phyloP scores from a whole-genome alignment of 345 rosid species.

The Moricandia arvensis region DNA sequence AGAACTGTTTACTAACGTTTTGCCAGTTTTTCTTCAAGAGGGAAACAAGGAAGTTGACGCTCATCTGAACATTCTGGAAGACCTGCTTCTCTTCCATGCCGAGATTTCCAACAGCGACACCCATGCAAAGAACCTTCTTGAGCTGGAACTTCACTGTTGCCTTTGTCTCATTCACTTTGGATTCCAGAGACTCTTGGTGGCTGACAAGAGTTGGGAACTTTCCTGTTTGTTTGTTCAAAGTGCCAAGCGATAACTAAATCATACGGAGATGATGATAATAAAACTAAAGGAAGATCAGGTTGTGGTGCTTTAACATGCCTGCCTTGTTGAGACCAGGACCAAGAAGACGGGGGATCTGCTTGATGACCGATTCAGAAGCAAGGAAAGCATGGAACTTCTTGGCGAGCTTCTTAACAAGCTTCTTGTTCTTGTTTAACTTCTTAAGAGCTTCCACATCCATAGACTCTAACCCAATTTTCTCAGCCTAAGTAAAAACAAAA shows the following conservation, averaged over 20 bases:
- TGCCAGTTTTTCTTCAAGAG: constrained; percentile 86
- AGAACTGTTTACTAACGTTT: constrained; percentile 44
- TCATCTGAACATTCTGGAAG: constrained; percentile 79
- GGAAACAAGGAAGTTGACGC: constrained; percentile 74
- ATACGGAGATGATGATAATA: not conserved
- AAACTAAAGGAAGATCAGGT: not conserved
- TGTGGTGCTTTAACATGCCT: constrained; percentile 49
- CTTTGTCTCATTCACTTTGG: constrained; percentile 75
- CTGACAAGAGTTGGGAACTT: constrained; percentile 77
- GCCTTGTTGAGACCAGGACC: constrained; percentile 94
- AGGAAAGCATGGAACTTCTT: constrained; percentile 78
- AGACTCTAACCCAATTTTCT: constrained; percentile 62
- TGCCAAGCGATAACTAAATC: not conserved
- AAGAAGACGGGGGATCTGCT: constrained; percentile 81
- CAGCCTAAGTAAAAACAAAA: constrained; percentile 46
- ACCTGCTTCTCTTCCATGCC: constrained; percentile 79
- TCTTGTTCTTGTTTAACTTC: constrained; percentile 79
- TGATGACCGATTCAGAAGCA: constrained; percentile 80
- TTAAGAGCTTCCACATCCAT: constrained; percentile 78
- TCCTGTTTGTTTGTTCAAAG: constrained; percentile 48
- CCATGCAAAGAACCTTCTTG: constrained; percentile 85
- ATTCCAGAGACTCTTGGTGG: constrained; percentile 70
- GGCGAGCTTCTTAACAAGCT: constrained; percentile 76
- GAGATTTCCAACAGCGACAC: constrained; percentile 69
- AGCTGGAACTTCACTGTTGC: constrained; percentile 79